Evolutionary conservation across 257 asterid species (phyloP), one percentile per base, ranked within the genome.

Genomic region (Gynochthodes officinalis): DNA sequence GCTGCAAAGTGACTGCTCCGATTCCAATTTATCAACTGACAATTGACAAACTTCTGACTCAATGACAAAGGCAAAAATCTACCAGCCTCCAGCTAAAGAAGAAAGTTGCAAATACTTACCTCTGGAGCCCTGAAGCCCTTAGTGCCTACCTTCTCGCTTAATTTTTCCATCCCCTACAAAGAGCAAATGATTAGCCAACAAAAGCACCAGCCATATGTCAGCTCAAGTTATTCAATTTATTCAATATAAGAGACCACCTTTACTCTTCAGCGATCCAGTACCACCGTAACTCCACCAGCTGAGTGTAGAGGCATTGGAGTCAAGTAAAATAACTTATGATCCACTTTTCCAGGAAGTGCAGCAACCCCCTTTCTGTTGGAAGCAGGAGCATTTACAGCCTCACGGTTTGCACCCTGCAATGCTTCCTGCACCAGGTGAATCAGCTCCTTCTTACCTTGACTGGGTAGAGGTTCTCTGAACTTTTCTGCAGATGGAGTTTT

Each of bases 101-200:
- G 54, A 69, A 52, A 69, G 33, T 13, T 21, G 42, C n/a, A 59
- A 50, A 35, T 14, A 60, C 72, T 64, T 80, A 91, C 97, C 96
- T 94, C 99, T 70, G 97, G 99, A 77, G 97, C 97, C 84, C 96
- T 89, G 81, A 89, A 94, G 63, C 97, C 97, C 90, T 91, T 94
- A 23, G 97, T 94, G 77, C 97, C 97, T 32, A 78, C 99, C 97
- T 73, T 94, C 98, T 73, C 86, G 88, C 69, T 77, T 84, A 68
- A 80, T 78, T 80, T 86, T 94, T 73, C 81, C 83, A 32, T 82
- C 89, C 74, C 93, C 96, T 91, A 76, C 58, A 70, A 80, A 39
- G 48, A 66, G 69, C 42, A 75, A 44, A 73, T 25, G 64, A 75
- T 71, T 52, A 67, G 48, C 54, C 19, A 27, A n/a, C 21, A 6